phyloP scores from a whole-genome alignment of 2,329 filamentous ascomycete species.

The Ilyonectria sp. region DNA sequence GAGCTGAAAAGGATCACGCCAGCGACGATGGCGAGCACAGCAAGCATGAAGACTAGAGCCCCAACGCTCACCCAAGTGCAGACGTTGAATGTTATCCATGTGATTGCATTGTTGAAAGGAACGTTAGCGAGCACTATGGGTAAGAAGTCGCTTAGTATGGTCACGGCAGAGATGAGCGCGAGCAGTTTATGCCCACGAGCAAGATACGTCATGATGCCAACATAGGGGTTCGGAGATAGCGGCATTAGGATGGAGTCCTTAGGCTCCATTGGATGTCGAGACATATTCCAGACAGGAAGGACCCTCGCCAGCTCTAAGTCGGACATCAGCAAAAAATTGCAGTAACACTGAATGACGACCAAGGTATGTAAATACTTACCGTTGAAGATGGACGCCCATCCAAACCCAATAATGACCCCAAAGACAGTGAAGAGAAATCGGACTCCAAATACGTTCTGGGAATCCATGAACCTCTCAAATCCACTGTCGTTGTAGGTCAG shows the following conservation, averaged over 20 bases:
- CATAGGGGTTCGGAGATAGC: slow-evolving; percentile 3
- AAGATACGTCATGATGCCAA: not conserved
- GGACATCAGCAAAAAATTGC: not conserved
- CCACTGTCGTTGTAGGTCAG: slow-evolving; percentile 1
- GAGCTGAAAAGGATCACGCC: not conserved
- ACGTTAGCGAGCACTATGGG: slow-evolving; percentile 15
- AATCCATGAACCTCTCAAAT: slow-evolving; percentile 18
- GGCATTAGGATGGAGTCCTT: slow-evolving; percentile 7
- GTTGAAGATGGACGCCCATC: slow-evolving; percentile 7
- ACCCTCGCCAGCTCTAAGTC: slow-evolving; percentile 4
- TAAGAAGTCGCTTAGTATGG: slow-evolving; percentile 7
- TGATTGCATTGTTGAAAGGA: slow-evolving; percentile 16
- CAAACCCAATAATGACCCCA: slow-evolving; percentile 4
- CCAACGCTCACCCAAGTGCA: slow-evolving; percentile 7
- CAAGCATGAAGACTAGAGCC: not conserved
- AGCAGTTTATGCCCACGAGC: not conserved
- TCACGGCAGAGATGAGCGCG: not conserved
- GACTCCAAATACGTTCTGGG: slow-evolving; percentile 4
- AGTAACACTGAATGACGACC: not conserved
- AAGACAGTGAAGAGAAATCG: slow-evolving; percentile 12
- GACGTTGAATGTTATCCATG: slow-evolving; percentile 7
- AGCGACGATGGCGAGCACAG: not conserved
- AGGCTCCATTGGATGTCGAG: not conserved
- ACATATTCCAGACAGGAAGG: not conserved
- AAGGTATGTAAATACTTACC: not conserved